Evolutionary conservation across 2,329 filamentous ascomycete species (phyloP).

Genomic region (Biscogniauxia marginata): DNA sequence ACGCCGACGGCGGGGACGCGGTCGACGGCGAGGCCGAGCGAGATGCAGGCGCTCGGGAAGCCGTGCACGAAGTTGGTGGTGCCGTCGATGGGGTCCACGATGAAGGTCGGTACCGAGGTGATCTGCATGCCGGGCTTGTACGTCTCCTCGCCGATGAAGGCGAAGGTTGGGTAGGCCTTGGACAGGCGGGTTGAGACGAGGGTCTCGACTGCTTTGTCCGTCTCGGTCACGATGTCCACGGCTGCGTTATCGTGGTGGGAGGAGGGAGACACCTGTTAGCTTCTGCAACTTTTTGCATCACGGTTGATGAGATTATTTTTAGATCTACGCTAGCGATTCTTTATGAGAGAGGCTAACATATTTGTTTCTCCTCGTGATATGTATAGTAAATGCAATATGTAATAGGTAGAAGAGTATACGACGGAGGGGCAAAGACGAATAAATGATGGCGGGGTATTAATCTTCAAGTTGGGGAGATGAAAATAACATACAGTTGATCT

Average conservation of each 20-base stretch:
- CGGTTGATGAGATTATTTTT: too few relatives aligned
- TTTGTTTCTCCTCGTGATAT: too few relatives aligned
- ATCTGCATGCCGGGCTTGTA: constrained; percentile 65
- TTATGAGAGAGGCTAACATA: too few relatives aligned
- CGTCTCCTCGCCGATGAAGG: constrained; percentile 76
- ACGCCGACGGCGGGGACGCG: constrained; percentile 66
- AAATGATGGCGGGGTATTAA: constrained; percentile 17
- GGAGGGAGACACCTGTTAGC: not conserved
- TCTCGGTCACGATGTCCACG: constrained; percentile 67
- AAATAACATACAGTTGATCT: constrained; percentile 59
- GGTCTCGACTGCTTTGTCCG: constrained; percentile 63
- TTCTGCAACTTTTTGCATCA: not conserved
- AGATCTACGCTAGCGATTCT: not conserved
- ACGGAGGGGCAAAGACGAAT: constrained; percentile 11
- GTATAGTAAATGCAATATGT: too few relatives aligned
- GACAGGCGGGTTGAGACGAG: constrained; percentile 56
- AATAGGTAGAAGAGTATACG: too few relatives aligned
- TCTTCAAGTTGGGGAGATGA: too few relatives aligned
- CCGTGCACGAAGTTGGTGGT: constrained; percentile 80
- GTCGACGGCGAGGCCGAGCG: constrained; percentile 67
- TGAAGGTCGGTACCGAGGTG: constrained; percentile 68
- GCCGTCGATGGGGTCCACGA: constrained; percentile 81
- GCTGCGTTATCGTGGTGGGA: constrained; percentile 39
- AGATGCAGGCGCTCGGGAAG: constrained; percentile 73
- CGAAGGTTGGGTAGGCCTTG: constrained; percentile 52